Percentiles rank a stretch among this genome's conserved stretches.
Conservation (phyloP, 108 stramenopile genomes). For the Parietichytrium sp. region DNA sequence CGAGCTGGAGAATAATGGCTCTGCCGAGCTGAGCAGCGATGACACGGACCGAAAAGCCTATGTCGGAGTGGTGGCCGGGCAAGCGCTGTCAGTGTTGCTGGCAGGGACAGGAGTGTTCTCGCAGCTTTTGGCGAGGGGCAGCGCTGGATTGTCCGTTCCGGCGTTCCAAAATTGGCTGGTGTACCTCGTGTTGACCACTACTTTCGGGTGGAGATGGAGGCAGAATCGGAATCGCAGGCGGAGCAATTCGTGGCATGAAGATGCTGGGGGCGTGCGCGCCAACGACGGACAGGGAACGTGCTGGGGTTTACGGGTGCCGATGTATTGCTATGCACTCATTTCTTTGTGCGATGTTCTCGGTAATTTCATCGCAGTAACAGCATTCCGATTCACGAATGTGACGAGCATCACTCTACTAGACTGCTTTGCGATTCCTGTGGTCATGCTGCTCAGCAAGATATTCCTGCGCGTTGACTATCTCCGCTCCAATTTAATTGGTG, state of each 20-base stretch:
- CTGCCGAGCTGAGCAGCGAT: too few species aligned
- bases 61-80: constrained; percentile 54
- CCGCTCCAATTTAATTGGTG: constrained; percentile 72
- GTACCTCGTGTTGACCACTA: constrained; percentile 50
- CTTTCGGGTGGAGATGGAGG: constrained; percentile 13
- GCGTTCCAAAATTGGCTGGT: constrained; percentile 52
- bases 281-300: neutral
- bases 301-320: constrained; percentile 3
- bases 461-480: constrained; percentile 73
- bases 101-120: constrained; percentile 59
- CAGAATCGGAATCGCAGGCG: neutral
- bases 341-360: constrained; percentile 86
- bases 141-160: constrained; percentile 50
- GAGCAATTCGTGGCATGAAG: neutral
- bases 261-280: neutral
- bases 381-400: constrained; percentile 86
- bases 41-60: too few species aligned
- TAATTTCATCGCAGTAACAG: constrained; percentile 77
- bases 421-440: constrained; percentile 84
- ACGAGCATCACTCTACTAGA: constrained; percentile 86
- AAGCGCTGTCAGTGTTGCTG: constrained; percentile 57
- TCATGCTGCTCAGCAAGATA: constrained; percentile 77
- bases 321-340: constrained; percentile 63
- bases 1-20: neutral
- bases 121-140: constrained; percentile 42